Evolutionary conservation across 305 asterid species (phyloP), one percentile per base, ranked within the genome.

Genomic region (Euphrasia arctica): DNA sequence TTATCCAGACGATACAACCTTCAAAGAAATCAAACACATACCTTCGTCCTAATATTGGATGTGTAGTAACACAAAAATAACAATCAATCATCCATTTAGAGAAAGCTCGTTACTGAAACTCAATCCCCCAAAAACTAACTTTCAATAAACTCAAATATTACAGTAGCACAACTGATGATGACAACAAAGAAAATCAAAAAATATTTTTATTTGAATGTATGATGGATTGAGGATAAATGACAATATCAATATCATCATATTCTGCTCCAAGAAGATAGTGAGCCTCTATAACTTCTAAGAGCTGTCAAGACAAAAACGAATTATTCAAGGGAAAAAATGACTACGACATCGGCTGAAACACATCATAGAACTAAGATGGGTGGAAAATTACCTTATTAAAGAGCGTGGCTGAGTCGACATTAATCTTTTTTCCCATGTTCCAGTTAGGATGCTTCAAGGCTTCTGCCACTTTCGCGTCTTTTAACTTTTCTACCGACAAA

Each of bases 391-490:
- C 99, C 99, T 93, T 93, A 80, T 93, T 93, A 75, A 93, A 93
- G 66, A 93, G 93, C 32, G 99, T 93, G 34, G 99, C 96, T 13
- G 99, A 93, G 85, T 93, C 99, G 34, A 93, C 99, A 0, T 97
- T 93, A 49, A 93, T 90, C 78, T 93, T 93, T 62, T 93, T 93
- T 3, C 99, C 99, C 99, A 93, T 93, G n/a, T 81, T 90, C 99
- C 99, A 93, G 76, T 93, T 93, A 2, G 99, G 99, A 80, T 93
- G 99, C 88, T 93, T 93, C 70, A 93, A 77, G 70, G 99, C 99
- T 77, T 93, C 99, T 0, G 97, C 97, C 62, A 93, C 99, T 88
- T 93, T 90, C 54, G 84, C 97, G 2, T 87, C 96, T 75, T 90
- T 93, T 78, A 93, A 60, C 72, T 86, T 90, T 31, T 93, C 97